Conservation (phyloP, 2,329 filamentous ascomycete genomes). For the Microcyclosporella mali region DNA sequence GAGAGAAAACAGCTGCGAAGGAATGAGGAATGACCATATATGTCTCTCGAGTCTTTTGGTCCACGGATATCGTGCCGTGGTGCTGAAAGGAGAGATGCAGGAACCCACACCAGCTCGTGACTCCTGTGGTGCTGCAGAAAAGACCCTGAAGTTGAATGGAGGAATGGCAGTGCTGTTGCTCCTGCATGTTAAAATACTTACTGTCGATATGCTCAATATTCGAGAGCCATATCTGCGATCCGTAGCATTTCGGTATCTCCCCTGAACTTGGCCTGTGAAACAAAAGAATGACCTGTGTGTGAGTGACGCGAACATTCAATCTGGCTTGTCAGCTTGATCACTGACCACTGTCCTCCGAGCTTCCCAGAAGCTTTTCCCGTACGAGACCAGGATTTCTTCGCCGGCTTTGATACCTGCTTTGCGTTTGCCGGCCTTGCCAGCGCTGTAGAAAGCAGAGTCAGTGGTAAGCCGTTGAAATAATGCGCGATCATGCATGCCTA, state of each 20-base stretch:
- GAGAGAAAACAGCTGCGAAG: too few relatives aligned
- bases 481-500: slow-evolving; percentile 11
- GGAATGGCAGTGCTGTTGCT: too few relatives aligned
- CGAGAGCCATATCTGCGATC: slow-evolving; percentile 22
- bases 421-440: slow-evolving; percentile 44
- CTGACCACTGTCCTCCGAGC: slow-evolving; percentile 8
- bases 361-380: slow-evolving; percentile 36
- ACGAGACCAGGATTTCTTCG: slow-evolving; percentile 44
- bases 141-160: too few relatives aligned
- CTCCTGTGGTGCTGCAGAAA: too few relatives aligned
- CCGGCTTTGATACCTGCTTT: slow-evolving; percentile 43
- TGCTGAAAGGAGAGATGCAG: too few relatives aligned
- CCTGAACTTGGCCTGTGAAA: slow-evolving; percentile 7
- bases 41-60: too few relatives aligned
- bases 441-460: slow-evolving; percentile 9
- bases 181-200: too few relatives aligned
- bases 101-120: too few relatives aligned
- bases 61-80: too few relatives aligned
- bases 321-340: neutral
- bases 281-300: neutral
- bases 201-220: slow-evolving; percentile 3
- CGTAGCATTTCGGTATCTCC: slow-evolving; percentile 25
- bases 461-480: neutral
- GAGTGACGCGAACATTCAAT: neutral
- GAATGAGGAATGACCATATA: too few relatives aligned